Evolutionary conservation across 768 basidiomycete genomes (phyloP), one percentile per base, ranked within the genome.

Genomic region (Podaxis sp.): DNA sequence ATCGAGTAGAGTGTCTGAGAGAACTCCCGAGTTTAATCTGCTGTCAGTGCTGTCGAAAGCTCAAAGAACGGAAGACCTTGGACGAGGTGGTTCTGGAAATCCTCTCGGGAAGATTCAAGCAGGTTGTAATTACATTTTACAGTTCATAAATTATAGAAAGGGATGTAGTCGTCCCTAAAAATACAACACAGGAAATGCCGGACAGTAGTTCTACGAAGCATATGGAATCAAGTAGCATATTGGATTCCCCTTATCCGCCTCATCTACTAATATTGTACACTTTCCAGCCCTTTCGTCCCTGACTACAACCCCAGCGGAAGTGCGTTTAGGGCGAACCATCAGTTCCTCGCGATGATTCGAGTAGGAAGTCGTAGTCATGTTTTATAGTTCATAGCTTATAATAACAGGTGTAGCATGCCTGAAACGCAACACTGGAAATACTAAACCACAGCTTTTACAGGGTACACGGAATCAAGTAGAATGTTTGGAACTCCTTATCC

Each of bases 21-120:
- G 27, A 29, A 29, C 27, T 29, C 6, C 27, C 27, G 6, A 29
- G 27, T 29, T 6, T 29, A 29, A 7, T 29, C 27, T 29, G 7
- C 2, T 49, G 22, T 17, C 4, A 19, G 41, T 49, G 47, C 11
- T 15, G 25, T 19, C 38, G 36, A 33, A 24, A 51, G 50, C 17
- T 8, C 49, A 27, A 59, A 52, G 7, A 24, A 15, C 12, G 19
- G 33, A 4, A 27, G 58, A 6, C 40, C 36, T 17, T 52, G 57
- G 58, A 59, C 33, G 9, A 51, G 33, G 36, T 59, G 47, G 49
- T 29, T 50, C 24, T 59, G 49, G 58, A 29, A 27, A 24, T 59
- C 58, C n/a, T 51, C 49, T 36, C 24, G 22, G 25, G 25, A 50
- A 19, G 49, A 59, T 15, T 33, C 57, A 24, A 51, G 19, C 24